These are phyloP conservation scores for Prunus mume DNA, from an alignment of 306 rosid genomes.

Conservation along the genomic window DNA sequence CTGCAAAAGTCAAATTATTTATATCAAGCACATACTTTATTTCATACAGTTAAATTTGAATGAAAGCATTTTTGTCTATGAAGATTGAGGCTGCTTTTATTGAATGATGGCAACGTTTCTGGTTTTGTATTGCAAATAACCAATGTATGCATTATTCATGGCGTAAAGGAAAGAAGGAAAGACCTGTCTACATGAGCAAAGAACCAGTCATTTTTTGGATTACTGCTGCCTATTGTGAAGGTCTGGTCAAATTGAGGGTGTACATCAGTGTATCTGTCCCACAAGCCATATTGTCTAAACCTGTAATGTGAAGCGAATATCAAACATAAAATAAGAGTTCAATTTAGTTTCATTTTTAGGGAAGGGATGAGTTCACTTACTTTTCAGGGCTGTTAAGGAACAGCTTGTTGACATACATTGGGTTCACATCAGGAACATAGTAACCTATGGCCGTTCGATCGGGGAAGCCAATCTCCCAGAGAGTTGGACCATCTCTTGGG, in stretches of 20 bases:
- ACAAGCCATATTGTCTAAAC: conserved; percentile 48
- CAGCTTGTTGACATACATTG: conserved; percentile 43
- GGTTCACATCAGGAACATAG: conserved; percentile 49
- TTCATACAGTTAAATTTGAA: background rate
- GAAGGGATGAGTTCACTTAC: conserved; percentile 24
- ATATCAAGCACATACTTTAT: background rate
- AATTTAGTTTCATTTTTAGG: background rate
- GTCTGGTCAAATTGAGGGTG: conserved; percentile 36
- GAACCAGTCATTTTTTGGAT: conserved; percentile 46
- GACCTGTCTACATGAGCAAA: conserved; percentile 49
- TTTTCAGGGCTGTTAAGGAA: conserved; percentile 41
- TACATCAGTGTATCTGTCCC: conserved; percentile 46
- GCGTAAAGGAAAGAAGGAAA: background rate
- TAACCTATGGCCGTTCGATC: conserved; percentile 36
- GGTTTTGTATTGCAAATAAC: background rate
- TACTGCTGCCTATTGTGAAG: conserved; percentile 35
- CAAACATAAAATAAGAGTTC: background rate
- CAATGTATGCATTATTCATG: no score
- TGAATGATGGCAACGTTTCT: background rate
- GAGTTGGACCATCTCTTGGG: conserved; percentile 42
- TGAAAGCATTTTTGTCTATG: background rate
- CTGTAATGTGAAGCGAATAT: conserved; percentile 16
- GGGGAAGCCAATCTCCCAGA: conserved; percentile 52
- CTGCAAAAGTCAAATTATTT: conserved; percentile 10
- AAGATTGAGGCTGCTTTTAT: background rate